Percentiles rank a stretch among this genome's conserved stretches.
phyloP scores from a whole-genome alignment of 176 grass and related monocot genomes.

The Neostapfia colusana region DNA sequence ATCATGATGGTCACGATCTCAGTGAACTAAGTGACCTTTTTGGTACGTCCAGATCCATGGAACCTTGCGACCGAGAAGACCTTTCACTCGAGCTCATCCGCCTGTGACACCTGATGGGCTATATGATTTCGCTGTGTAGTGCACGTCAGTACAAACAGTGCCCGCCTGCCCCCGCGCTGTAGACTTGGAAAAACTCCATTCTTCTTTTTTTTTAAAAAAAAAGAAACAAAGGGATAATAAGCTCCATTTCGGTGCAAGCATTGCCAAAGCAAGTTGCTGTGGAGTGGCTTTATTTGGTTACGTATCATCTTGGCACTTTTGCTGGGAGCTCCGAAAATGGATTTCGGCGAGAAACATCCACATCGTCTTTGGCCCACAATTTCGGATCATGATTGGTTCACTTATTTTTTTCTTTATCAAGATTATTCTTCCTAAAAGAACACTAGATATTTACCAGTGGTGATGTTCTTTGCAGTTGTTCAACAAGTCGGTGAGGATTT shows the following conservation, averaged over 20 bases:
- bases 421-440: background rate
- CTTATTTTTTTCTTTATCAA: background rate
- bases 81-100: background rate
- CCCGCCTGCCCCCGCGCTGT: background rate
- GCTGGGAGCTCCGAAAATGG: background rate
- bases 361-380: background rate
- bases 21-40: background rate
- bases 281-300: background rate
- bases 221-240: too few relatives aligned
- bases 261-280: background rate
- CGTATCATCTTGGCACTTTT: background rate
- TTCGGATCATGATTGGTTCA: background rate
- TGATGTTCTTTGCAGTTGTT: background rate
- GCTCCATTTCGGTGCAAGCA: background rate
- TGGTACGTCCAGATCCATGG: too few relatives aligned
- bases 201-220: too few relatives aligned
- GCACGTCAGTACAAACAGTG: background rate
- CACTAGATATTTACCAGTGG: too few relatives aligned
- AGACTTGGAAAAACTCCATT: background rate
- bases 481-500: background rate
- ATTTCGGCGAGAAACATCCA: background rate
- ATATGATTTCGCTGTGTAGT: background rate
- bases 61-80: background rate
- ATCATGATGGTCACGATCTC: too few relatives aligned
- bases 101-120: background rate